Conservation (phyloP, 1,284 basidiomycete genomes). For the Entoloma clypeatum region DNA sequence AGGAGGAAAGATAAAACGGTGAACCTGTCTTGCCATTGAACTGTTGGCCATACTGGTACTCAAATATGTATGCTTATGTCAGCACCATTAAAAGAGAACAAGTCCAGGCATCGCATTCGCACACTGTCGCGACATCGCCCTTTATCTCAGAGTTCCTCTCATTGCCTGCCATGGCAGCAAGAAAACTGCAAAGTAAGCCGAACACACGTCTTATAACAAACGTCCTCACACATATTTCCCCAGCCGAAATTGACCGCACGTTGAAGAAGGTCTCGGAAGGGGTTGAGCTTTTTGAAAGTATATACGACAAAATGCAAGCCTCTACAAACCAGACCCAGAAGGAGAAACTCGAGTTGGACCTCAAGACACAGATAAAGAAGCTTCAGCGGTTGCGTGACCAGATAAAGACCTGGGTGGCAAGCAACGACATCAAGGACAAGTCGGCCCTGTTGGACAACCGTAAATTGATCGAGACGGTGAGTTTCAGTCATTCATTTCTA, state of each 20-base stretch:
- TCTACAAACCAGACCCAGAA: slow-evolving; percentile 95
- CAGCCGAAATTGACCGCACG: slow-evolving; percentile 95
- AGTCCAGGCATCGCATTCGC: slow-evolving; percentile 8
- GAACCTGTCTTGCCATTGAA: too few relatives aligned
- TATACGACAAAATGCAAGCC: slow-evolving; percentile 95
- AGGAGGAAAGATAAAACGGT: too few relatives aligned
- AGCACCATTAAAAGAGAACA: slow-evolving; percentile 17
- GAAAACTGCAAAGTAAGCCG: slow-evolving; percentile 74
- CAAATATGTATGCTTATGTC: slow-evolving; percentile 13
- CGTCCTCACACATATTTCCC: slow-evolving; percentile 9
- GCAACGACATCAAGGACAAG: slow-evolving; percentile 99
- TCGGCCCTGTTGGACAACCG: slow-evolving; percentile 88
- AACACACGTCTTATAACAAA: background rate
- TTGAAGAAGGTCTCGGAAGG: slow-evolving; percentile 93
- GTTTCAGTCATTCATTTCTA: slow-evolving; percentile 30
- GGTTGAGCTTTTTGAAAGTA: slow-evolving; percentile 91
- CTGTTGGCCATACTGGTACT: too few relatives aligned
- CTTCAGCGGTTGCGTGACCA: slow-evolving; percentile 96
- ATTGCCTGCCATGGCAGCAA: slow-evolving; percentile 63
- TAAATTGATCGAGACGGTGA: slow-evolving; percentile 94
- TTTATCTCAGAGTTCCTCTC: slow-evolving; percentile 14
- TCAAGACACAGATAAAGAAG: slow-evolving; percentile 99
- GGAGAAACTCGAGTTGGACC: slow-evolving; percentile 92
- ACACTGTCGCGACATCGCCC: slow-evolving; percentile 1
- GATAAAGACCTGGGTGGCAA: slow-evolving; percentile 99